These are phyloP conservation scores for Aspergillus sp. DNA, from an alignment of 2,329 filamentous ascomycete species.

Conservation along the genomic window DNA sequence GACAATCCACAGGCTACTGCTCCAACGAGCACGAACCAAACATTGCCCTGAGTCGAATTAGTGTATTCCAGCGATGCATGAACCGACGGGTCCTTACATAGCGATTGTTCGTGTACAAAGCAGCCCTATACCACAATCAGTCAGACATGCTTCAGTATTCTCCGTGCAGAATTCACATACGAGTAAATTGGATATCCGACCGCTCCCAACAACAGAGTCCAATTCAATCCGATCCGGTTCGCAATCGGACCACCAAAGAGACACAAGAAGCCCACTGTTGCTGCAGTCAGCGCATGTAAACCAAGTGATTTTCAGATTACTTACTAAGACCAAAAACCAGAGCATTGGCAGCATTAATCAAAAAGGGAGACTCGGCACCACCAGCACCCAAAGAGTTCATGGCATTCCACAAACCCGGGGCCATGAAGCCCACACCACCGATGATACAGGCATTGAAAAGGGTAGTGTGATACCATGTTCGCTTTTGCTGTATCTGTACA, in stretches of 20 bases:
- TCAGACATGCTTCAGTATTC: background rate
- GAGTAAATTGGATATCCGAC: conserved; percentile 47
- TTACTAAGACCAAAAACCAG: conserved; percentile 40
- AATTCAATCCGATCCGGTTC: conserved; percentile 45
- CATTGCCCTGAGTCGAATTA: conserved; percentile 36
- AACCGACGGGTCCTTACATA: conserved; percentile 12
- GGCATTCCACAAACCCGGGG: conserved; percentile 48
- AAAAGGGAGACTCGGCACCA: conserved; percentile 48
- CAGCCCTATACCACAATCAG: conserved; percentile 23
- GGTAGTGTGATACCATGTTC: conserved; percentile 46
- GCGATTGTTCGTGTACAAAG: conserved; percentile 40
- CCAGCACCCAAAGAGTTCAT: conserved; percentile 52
- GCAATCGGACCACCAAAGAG: conserved; percentile 46
- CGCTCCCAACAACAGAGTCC: conserved; percentile 40
- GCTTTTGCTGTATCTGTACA: background rate
- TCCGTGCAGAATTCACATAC: conserved; percentile 6
- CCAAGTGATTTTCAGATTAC: background rate
- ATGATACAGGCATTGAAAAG: conserved; percentile 53
- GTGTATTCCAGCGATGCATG: background rate
- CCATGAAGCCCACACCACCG: conserved; percentile 48
- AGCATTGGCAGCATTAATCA: conserved; percentile 51
- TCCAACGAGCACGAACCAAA: conserved; percentile 49
- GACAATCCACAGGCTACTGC: conserved; percentile 46
- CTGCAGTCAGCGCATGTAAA: conserved; percentile 16
- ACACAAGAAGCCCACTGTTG: conserved; percentile 35